Evolutionary conservation across 2,329 filamentous ascomycete genomes (phyloP).

Genomic region (Phaeosphaeria sp.): DNA sequence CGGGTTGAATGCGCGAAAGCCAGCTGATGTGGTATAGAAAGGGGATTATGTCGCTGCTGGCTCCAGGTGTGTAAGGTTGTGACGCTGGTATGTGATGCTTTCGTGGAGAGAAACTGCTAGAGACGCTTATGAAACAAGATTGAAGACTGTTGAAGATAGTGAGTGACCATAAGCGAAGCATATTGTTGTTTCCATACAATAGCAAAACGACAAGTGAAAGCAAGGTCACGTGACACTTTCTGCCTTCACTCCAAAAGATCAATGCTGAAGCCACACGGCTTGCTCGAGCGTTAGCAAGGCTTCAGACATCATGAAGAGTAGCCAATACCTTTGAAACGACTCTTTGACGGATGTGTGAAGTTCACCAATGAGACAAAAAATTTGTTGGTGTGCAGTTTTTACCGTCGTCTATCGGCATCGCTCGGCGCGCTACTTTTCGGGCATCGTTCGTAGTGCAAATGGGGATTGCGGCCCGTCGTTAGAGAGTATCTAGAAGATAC

Average conservation of each 20-base stretch:
- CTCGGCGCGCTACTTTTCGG: conserved; percentile 15
- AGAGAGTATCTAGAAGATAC: too few species aligned
- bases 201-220: conserved; percentile 11
- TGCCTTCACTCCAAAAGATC: conserved; percentile 11
- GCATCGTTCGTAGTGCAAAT: not conserved
- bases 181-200: conserved; percentile 1
- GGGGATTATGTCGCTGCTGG: not conserved
- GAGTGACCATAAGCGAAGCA: conserved; percentile 18
- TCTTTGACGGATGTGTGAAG: not conserved
- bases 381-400: conserved; percentile 15
- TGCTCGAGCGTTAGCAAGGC: conserved; percentile 13
- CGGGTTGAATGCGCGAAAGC: not conserved
- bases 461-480: not conserved
- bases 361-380: conserved; percentile 1
- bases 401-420: conserved; percentile 15
- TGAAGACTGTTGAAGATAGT: not conserved
- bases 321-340: conserved; percentile 9
- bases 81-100: not conserved
- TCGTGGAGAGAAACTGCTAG: not conserved
- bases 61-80: not conserved
- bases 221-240: conserved; percentile 17
- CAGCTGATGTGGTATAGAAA: not conserved
- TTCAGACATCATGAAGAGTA: conserved; percentile 4
- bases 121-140: not conserved
- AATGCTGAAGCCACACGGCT: conserved; percentile 14